These are phyloP conservation scores for Camillea tinctor DNA, from an alignment of 2,329 filamentous ascomycete species.

Conservation along the genomic window DNA sequence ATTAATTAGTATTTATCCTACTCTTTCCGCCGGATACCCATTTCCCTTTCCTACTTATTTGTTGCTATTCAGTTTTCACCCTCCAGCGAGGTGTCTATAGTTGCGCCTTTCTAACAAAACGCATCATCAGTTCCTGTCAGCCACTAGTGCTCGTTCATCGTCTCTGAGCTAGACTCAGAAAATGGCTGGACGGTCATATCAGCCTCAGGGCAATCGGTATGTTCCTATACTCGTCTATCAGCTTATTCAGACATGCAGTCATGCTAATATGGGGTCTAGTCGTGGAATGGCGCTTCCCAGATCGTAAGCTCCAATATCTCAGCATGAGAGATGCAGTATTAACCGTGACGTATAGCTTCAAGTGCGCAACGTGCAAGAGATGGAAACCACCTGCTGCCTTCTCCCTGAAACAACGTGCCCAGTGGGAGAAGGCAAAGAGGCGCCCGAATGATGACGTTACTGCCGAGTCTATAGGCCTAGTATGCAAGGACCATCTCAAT, in stretches of 20 bases:
- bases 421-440: background rate
- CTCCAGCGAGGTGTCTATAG: background rate
- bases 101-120: background rate
- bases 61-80: background rate
- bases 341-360: background rate
- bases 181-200: background rate
- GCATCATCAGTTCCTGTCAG: background rate
- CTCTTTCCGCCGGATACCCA: background rate
- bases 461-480: slow-evolving; percentile 4
- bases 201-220: background rate
- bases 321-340: background rate
- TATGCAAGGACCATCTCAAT: slow-evolving; percentile 9
- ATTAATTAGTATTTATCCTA: no score
- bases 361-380: background rate
- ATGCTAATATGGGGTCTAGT: background rate
- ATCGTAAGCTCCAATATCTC: background rate
- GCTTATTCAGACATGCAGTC: background rate
- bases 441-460: background rate
- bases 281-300: background rate
- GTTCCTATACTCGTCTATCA: background rate
- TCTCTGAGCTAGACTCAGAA: background rate
- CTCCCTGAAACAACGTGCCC: background rate
- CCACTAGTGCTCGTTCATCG: background rate
- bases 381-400: background rate
- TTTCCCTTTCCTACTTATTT: background rate